Evolutionary conservation across 495 filamentous ascomycete species (phyloP), one percentile per base, ranked within the genome.

Genomic region (Melanomma pulvis-pyrius): DNA sequence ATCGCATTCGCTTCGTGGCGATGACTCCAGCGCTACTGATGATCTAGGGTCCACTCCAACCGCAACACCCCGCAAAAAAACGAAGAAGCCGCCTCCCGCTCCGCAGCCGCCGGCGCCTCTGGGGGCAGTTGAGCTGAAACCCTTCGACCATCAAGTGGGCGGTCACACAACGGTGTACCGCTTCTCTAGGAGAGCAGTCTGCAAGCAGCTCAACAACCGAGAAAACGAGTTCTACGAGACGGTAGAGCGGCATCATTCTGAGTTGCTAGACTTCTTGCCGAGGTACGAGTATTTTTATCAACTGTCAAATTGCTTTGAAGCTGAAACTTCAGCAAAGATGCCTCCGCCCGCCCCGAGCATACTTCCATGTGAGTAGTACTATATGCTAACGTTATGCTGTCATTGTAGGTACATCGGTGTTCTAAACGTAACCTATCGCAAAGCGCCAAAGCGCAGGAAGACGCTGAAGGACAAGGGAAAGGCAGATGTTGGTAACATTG

Each of bases 151-250:
- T 76, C 94, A 98, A 74, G 94, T 98, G 59, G 94, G 94, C 21
- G 94, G 94, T 0, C 94, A 98, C 77, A 96, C 91, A 1, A 97
- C 92, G 0, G 86, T 98, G 24, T 98, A 96, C 80, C 89, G 94
- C 28, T 98, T 98, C 70, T 98, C 94, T 22, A 86, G 90, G 49
- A 87, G 92, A 66, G 94, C 94, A 58, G 93, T 98, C 19, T 98
- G 96, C 82, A 98, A 98, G 76, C 92, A 96, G 79, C 84, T 98
- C 67, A 98, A 94, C 76, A 98, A 96, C 72, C 82, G 92, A 70
- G 94, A 98, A 72, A 98, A 98, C 78, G 91, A 96, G 77, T 98
- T 98, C 73, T 98, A 98, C 75, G 94, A 98, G 76, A 94, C 88
- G 58, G 88, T 98, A 68, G 94, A 98, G 79, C 84, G 83, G 65